These are phyloP conservation scores for Galerina marginata DNA, from an alignment of 768 basidiomycete species.

Conservation along the genomic window DNA sequence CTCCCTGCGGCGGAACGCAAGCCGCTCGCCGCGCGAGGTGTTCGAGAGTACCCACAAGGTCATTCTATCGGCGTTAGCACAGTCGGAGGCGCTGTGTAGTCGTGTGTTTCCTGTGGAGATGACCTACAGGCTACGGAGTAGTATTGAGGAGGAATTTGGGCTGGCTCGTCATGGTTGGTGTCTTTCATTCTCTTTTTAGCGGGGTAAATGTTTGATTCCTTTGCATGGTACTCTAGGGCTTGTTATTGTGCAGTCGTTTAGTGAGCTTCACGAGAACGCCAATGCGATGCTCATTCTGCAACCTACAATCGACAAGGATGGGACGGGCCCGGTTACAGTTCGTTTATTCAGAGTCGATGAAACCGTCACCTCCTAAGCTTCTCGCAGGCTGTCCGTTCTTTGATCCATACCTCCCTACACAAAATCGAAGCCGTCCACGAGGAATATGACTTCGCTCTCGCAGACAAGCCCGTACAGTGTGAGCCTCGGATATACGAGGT, in stretches of 20 bases:
- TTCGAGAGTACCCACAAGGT: slow-evolving; percentile 34
- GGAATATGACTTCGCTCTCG: slow-evolving; percentile 19
- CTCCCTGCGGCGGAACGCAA: slow-evolving; percentile 31
- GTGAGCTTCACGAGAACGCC: slow-evolving; percentile 22
- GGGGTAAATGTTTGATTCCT: neutral
- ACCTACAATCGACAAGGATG: slow-evolving; percentile 16
- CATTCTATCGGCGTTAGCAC: slow-evolving; percentile 29
- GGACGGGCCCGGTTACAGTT: slow-evolving; percentile 28
- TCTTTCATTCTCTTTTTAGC: neutral
- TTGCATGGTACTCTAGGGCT: slow-evolving; percentile 17
- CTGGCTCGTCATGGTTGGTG: slow-evolving; percentile 28
- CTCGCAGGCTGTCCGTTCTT: slow-evolving; percentile 22
- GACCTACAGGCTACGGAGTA: slow-evolving; percentile 24
- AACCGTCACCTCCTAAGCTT: neutral
- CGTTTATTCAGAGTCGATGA: slow-evolving; percentile 1
- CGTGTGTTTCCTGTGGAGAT: slow-evolving; percentile 33
- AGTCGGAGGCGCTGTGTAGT: slow-evolving; percentile 29
- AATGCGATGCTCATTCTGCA: slow-evolving; percentile 23
- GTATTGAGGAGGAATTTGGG: slow-evolving; percentile 26
- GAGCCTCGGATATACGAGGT: slow-evolving; percentile 22
- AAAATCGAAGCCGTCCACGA: slow-evolving; percentile 28
- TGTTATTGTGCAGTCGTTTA: slow-evolving; percentile 26
- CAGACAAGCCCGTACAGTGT: slow-evolving; percentile 6
- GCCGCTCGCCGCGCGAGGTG: slow-evolving; percentile 19
- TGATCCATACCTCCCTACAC: slow-evolving; percentile 24